Percentiles rank a stretch among this genome's conserved stretches.
phyloP scores from a whole-genome alignment of 148 eudicot genomes.

The Fallopia convolvulus region DNA sequence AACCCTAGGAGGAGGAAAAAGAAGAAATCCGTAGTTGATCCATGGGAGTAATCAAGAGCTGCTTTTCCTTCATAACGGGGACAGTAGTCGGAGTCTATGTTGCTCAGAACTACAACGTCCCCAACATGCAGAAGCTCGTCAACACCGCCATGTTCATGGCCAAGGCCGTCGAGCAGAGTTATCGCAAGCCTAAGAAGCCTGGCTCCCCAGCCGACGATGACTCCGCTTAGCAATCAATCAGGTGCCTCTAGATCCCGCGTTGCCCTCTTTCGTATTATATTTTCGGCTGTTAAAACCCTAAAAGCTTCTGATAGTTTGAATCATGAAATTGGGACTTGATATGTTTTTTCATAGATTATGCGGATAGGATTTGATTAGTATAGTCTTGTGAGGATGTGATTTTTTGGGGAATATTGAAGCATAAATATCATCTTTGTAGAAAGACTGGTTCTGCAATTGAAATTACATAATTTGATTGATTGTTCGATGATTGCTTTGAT shows the following conservation, averaged over 20 bases:
- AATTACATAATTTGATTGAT: background rate
- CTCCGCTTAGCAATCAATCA: background rate
- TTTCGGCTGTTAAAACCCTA: background rate
- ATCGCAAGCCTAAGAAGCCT: slow-evolving; percentile 39
- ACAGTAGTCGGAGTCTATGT: slow-evolving; percentile 49
- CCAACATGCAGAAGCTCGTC: slow-evolving; percentile 39
- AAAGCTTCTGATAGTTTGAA: background rate
- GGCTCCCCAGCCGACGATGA: background rate
- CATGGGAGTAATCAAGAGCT: slow-evolving; percentile 25
- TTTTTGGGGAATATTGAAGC: background rate
- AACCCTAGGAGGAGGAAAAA: background rate
- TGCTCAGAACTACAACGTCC: slow-evolving; percentile 68
- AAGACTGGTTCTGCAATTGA: background rate
- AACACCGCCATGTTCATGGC: slow-evolving; percentile 32
- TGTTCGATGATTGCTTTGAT: background rate
- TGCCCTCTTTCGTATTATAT: background rate
- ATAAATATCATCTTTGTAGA: background rate
- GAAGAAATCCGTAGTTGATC: background rate
- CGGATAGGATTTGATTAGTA: background rate
- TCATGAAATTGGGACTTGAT: background rate
- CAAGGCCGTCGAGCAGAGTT: slow-evolving; percentile 34
- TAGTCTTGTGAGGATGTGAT: background rate
- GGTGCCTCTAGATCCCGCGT: background rate
- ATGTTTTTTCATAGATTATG: background rate
- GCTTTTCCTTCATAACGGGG: slow-evolving; percentile 46